These are phyloP conservation scores for Tilletia indica DNA, from an alignment of 1,284 basidiomycete species.

Conservation along the genomic window DNA sequence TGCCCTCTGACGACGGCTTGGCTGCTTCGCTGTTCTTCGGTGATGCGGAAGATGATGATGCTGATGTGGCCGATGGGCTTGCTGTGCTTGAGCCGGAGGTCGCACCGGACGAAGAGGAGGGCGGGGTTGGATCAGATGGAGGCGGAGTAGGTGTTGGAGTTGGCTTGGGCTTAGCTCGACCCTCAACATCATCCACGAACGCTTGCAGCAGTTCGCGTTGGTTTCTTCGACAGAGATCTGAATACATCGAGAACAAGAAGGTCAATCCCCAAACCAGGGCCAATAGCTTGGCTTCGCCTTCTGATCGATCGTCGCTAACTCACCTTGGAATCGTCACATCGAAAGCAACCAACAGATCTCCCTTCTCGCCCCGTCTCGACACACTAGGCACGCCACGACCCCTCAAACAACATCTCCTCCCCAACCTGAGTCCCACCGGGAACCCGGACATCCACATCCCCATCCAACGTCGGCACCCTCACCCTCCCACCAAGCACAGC, in stretches of 20 bases:
- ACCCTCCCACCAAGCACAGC: constrained; percentile 81
- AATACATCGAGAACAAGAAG: not conserved
- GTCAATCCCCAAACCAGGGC: not conserved
- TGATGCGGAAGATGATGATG: not conserved
- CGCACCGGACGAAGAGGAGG: not conserved
- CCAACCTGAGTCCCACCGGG: constrained; percentile 92
- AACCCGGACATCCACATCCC: constrained; percentile 91
- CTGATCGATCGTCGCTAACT: constrained; percentile 42
- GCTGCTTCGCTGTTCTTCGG: not conserved
- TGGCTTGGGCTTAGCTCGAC: not conserved
- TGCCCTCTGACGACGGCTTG: not conserved
- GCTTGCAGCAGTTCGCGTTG: constrained; percentile 84
- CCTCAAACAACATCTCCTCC: constrained; percentile 94
- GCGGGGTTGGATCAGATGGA: not conserved
- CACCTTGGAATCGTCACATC: constrained; percentile 84
- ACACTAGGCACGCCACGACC: constrained; percentile 76
- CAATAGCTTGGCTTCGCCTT: too few relatives aligned
- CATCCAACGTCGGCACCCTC: constrained; percentile 89
- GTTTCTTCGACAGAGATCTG: constrained; percentile 74
- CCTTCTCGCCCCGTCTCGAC: constrained; percentile 62
- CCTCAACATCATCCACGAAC: constrained; percentile 87
- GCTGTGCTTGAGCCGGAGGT: not conserved
- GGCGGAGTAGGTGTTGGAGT: not conserved
- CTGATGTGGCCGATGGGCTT: not conserved
- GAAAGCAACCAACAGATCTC: constrained; percentile 90